Base-by-base conservation (phyloP, 2,329 filamentous ascomycete species). In the Elsinoe fawcettii region DNA sequence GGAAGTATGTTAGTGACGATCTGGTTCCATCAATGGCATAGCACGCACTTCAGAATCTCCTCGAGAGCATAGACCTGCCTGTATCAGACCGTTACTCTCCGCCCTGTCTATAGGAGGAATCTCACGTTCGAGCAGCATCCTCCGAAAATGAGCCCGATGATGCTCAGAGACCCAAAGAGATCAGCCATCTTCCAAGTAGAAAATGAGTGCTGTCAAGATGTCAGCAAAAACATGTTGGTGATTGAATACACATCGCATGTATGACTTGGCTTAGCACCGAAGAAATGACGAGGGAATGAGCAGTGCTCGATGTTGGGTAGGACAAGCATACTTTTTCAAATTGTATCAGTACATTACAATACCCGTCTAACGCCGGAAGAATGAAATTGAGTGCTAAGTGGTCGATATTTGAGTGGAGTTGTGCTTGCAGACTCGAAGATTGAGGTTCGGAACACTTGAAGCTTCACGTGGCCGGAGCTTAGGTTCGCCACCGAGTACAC, bases 61-160 rank as follows among this genome's bases (percentile, higher is more conserved):
- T 99, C 93, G 58, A 99, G 79, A 39, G 92, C 90, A 73, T 95
- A 97, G n/a, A 96, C 90, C 85, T 95, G 61, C 12, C 23, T 53
- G 51, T 23, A 18, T 6, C 30, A 39, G 39, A 56, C 73, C 22
- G 32, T 53, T 53, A 53, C 49, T 53, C 32, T 53, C 32, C 32
- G 49, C 20, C 32, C 49, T 25, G 34, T 39, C 25, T 22, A 39
- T 2, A 25, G 32, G 49, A 37, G 32, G 32, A 37, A 25, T 39
- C 83, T 73, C 76, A 91, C 91, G 79, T 96, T 96, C 34, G 89
- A 90, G 74, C 91, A 96, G 69, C 90, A 96, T 27, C 93, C 93
- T 54, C 93, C 93, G 71, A 99, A 96, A 59, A 99, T 97, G 63
- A 97, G 80, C 54, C 79, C 80, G 58, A 92, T 79, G 80, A 95